A percentile compares a stretch with the other conserved stretches of the same genome.
These are phyloP conservation scores for Turnera subulata DNA, from an alignment of 345 rosid species.

Conservation along the genomic window DNA sequence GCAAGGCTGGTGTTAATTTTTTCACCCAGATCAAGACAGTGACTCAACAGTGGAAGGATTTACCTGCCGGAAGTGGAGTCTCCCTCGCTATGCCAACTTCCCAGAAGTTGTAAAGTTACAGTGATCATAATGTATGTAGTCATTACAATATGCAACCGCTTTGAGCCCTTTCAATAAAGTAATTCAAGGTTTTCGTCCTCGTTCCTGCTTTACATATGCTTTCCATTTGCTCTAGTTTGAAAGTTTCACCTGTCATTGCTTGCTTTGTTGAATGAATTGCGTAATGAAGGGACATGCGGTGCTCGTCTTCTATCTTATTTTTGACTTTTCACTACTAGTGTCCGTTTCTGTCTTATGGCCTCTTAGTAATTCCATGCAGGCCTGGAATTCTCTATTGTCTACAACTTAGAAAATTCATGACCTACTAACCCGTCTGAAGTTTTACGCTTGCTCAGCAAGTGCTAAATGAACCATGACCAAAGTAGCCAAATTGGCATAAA, in stretches of 20 bases:
- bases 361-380: no score
- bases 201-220: background rate
- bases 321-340: no score
- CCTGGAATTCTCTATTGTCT: no score
- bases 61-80: conserved; percentile 57
- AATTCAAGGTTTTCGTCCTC: background rate
- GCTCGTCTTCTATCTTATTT: background rate
- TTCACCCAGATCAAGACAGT: conserved; percentile 90
- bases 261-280: background rate
- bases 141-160: background rate
- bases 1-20: conserved; percentile 93
- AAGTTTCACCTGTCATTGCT: background rate
- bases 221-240: background rate
- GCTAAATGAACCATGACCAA: no score
- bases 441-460: no score
- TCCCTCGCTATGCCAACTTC: conserved; percentile 99
- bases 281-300: background rate
- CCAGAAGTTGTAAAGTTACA: conserved; percentile 39
- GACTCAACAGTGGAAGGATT: conserved; percentile 97
- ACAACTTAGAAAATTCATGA: no score
- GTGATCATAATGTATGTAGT: background rate
- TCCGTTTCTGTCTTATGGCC: no score
- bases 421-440: no score
- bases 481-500: no score
- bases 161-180: no score